Base-by-base conservation (phyloP, 1,139 yeast species). In the Ogataea hybrid region DNA sequence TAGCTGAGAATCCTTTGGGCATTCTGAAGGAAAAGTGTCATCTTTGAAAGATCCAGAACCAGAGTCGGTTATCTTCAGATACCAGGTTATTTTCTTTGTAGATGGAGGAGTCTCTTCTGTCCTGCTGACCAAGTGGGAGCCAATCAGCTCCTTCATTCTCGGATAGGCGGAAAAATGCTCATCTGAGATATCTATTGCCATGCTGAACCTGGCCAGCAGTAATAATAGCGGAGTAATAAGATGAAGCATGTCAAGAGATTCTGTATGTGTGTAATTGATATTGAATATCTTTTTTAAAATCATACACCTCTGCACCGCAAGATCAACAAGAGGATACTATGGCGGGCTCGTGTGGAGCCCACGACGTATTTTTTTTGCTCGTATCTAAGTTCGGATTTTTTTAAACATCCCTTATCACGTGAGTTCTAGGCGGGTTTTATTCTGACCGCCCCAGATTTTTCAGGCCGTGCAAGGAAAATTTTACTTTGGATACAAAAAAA, bases 41-140 rank as follows among this genome's bases (percentile, higher is more conserved):
- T n/a, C n/a, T n/a, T n/a, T n/a, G n/a, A n/a, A n/a, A n/a, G n/a
- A n/a, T n/a, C n/a, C n/a, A n/a, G n/a, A n/a, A n/a, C n/a, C n/a
- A n/a, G n/a, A n/a, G n/a, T n/a, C n/a, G n/a, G n/a, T n/a, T n/a
- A n/a, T n/a, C n/a, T n/a, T n/a, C n/a, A n/a, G n/a, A n/a, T n/a
- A n/a, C n/a, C n/a, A n/a, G n/a, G n/a, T n/a, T n/a, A n/a, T n/a
- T n/a, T n/a, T n/a, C n/a, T n/a, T n/a, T n/a, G n/a, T n/a, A n/a
- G 49, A 75, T 2, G 97, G 97, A 20, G 97, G 97, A 11, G 96
- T 86, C 37, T 73, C 75, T 5, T 56, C 43, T 7, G 69, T 56
- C 14, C 68, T 67, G 3, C 64, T 52, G 4, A 48, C 40, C 7
- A 21, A 17, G 51, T 77, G 75, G 6, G 69, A 58, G 2, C 85